A percentile compares a stretch with the other conserved stretches of the same genome.
These are phyloP conservation scores for Stramenopiles sp. DNA, from an alignment of 352 stramenopile genomes.

Conservation along the genomic window DNA sequence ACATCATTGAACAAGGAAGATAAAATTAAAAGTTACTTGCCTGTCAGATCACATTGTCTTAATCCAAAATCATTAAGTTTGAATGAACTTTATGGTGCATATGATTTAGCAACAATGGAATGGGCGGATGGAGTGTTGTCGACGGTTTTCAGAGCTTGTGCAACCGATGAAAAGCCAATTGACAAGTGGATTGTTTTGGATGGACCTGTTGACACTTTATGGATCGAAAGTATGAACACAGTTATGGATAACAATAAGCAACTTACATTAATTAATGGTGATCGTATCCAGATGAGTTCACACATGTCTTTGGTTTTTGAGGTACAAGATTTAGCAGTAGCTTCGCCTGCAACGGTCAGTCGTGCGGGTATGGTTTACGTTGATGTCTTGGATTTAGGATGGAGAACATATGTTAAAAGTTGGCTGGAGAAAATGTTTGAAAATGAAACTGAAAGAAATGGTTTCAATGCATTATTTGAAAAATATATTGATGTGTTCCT, in stretches of 20 bases:
- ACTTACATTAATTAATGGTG: constrained; percentile 70
- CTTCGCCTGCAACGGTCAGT: constrained; percentile 71
- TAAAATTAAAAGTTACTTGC: constrained; percentile 61
- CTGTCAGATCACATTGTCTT: constrained; percentile 54
- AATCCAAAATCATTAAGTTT: constrained; percentile 89
- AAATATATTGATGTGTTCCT: constrained; percentile 49
- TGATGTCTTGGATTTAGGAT: constrained; percentile 68
- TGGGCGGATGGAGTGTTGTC: constrained; percentile 78
- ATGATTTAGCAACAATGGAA: constrained; percentile 78
- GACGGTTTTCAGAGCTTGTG: constrained; percentile 59
- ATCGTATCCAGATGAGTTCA: constrained; percentile 78
- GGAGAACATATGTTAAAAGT: constrained; percentile 57
- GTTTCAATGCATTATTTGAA: constrained; percentile 56
- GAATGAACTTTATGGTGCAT: constrained; percentile 80
- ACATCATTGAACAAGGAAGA: constrained; percentile 31
- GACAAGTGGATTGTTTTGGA: constrained; percentile 87
- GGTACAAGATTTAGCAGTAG: constrained; percentile 74
- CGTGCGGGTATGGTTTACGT: constrained; percentile 88
- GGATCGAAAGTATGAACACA: constrained; percentile 95
- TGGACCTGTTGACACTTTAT: constrained; percentile 78
- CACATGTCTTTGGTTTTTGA: constrained; percentile 94
- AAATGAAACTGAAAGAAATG: constrained; percentile 21
- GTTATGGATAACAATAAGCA: constrained; percentile 89
- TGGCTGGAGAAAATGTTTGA: constrained; percentile 52
- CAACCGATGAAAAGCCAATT: constrained; percentile 53